phyloP scores from a whole-genome alignment of 139 green algal genomes.

The Micromonas pusilla region DNA sequence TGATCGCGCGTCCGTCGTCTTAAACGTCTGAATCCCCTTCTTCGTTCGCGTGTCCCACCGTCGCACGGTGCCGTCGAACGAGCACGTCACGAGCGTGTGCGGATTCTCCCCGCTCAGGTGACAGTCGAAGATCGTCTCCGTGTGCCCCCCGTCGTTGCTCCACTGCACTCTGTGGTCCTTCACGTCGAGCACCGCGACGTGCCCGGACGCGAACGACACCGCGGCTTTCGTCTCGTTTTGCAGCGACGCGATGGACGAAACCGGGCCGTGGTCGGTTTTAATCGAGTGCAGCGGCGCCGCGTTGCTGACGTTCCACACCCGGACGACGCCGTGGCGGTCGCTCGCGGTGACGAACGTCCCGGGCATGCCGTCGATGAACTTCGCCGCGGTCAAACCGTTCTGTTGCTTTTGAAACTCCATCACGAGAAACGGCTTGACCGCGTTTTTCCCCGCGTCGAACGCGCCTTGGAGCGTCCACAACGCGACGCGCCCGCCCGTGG shows the following conservation, averaged over 20 bases:
- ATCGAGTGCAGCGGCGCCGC: not conserved
- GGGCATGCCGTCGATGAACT: constrained; percentile 38
- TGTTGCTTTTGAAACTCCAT: constrained; percentile 40
- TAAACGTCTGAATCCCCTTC: constrained; percentile 13
- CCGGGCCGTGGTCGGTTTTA: not conserved
- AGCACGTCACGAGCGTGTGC: constrained; percentile 47
- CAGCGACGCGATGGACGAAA: constrained; percentile 1
- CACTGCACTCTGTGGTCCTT: constrained; percentile 11
- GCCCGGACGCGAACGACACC: constrained; percentile 25
- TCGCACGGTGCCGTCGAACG: constrained; percentile 46
- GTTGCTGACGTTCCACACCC: constrained; percentile 51
- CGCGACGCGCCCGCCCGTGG: not conserved
- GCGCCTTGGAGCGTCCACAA: not conserved
- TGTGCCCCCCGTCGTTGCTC: constrained; percentile 45
- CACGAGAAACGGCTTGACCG: not conserved
- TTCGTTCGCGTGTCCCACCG: constrained; percentile 42
- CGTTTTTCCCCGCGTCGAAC: not conserved
- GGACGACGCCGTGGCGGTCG: constrained; percentile 38
- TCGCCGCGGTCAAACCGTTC: constrained; percentile 26
- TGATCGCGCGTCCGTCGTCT: not conserved
- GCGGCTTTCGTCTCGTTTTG: not conserved
- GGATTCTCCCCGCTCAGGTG: constrained; percentile 35
- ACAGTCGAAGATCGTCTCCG: constrained; percentile 54
- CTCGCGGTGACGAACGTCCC: constrained; percentile 41
- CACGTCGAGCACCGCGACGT: constrained; percentile 25